Evolutionary conservation across 768 basidiomycete species (phyloP).

Genomic region (Coprinopsis strossmayeri): DNA sequence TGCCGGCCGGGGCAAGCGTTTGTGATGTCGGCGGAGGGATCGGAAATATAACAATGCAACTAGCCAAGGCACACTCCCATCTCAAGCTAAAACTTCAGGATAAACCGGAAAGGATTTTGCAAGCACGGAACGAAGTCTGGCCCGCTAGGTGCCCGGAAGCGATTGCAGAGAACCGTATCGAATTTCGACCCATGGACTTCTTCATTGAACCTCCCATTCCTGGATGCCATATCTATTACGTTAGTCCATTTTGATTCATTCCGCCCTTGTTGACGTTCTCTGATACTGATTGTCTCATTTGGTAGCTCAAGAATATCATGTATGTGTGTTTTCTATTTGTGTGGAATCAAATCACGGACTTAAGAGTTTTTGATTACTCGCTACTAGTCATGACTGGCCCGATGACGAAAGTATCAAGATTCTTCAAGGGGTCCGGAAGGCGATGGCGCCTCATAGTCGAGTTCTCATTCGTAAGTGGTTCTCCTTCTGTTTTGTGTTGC

Average conservation of each 20-base stretch:
- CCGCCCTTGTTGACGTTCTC: too few species aligned
- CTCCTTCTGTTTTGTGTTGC: too few species aligned
- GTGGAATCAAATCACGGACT: background rate
- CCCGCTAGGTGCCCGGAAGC: constrained; percentile 28
- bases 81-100: constrained; percentile 31
- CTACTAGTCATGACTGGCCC: constrained; percentile 36
- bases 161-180: constrained; percentile 25
- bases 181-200: constrained; percentile 35
- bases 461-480: constrained; percentile 30
- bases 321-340: constrained; percentile 11
- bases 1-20: constrained; percentile 20
- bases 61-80: constrained; percentile 27
- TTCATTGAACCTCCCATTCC: constrained; percentile 28
- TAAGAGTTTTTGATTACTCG: background rate
- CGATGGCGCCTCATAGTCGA: constrained; percentile 27
- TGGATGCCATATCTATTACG: constrained; percentile 36
- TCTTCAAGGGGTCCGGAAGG: constrained; percentile 26
- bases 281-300: background rate
- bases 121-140: constrained; percentile 30
- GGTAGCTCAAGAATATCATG: constrained; percentile 30
- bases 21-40: constrained; percentile 36
- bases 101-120: constrained; percentile 22
- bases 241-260: constrained; percentile 12
- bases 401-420: constrained; percentile 28
- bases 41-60: constrained; percentile 28